Evolutionary conservation across 192 early-diverging fungal species (phyloP), one percentile per base, ranked within the genome.

Genomic region (Hyaloraphidium curvatum): DNA sequence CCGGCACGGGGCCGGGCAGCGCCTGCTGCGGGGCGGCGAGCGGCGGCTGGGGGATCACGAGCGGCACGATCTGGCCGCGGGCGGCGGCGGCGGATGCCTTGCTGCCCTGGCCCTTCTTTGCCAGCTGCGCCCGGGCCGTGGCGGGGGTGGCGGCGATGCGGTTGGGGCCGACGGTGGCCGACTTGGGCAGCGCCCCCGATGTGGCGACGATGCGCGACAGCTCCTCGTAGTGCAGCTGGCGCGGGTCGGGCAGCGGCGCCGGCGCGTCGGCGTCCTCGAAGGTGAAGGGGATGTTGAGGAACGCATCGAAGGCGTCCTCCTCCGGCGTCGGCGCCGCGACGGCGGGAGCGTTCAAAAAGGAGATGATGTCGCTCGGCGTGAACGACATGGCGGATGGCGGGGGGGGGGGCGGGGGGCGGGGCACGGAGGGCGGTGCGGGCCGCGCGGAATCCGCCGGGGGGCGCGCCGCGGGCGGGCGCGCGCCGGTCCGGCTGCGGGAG

Each of bases 221-320:
- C 43, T 4, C 43, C 11, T 25, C 17, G 7, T 48, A 22, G 5
- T 48, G 7, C 23, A 22, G 43, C 25, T 25, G 17, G 7, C 14
- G 17, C 19, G 17, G 11, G 43, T 48, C 23, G 5, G 43, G 11
- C 25, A 14, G 17, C 14, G 25, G 5, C 4, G 5, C 17, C 17
- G 43, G 4, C 5, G 5, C 25, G 43, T 22, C 14, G 25, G 14
- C 43, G 19, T 48, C 43, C 9, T 48, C 43, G 25, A 48, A 48
- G 9, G 43, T 48, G 43, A 48, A 48, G 4, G 43, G 43, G 43
- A 48, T 22, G 43, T 48, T 48, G 17, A 48, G 43, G 43, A 48
- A 48, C 43, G 25, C 14, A 48, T 48, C 43, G 43, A 25, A 48
- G 43, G 11, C 25, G 11, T 48, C 7, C 7, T 9, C 5, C 7